Base-by-base conservation (phyloP, 176 grass and related monocot species). In the Zea luxurians region DNA sequence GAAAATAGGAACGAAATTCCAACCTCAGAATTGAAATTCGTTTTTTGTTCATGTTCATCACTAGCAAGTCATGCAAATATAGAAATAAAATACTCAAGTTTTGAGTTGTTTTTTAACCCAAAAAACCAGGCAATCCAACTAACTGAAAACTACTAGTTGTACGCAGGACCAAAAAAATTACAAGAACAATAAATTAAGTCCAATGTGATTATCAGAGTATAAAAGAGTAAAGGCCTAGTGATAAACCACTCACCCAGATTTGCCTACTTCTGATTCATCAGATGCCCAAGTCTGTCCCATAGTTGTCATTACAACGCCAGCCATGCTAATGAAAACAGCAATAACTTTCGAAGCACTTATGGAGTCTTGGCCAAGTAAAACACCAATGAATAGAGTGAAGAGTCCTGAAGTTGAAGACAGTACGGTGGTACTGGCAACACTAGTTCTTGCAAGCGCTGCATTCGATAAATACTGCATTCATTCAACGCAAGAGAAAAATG, bases 391-490 rank as follows among this genome's bases (percentile, higher is more conserved):
- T 66, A 99, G 87, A 41, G 96, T 99, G 63, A 99, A 95, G 66
- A 99, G 92, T 61, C 96, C 96, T 1, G 96, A 99, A 40, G 96
- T 99, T 68, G 96, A 99, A 81, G 90, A 99, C 65, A 99, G 73
- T 55, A 99, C 90, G 78, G 96, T 99, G 37, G 96, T 95, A 68
- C 96, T 99, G 68, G 96, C 96, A 70, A 99, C 96, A 83, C 96
- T 99, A 66, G 96, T 99, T 85, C 96, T 90, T 93, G 92, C 89
- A 86, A 99, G 96, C 13, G 92, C 96, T 10, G 96, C 96, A 95
- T 99, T 99, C 53, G 96, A 99, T 67, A 99, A 86, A 77, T 99
- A 99, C 96, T 99, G 84, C 77, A 93, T 73, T 50, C 69, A 92
- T 87, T 60, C 46, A 85, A 61, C 21, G 65, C 36, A 83, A 75